Base-by-base conservation (phyloP, 495 filamentous ascomycete species). In the Aspergillus indologenus region DNA sequence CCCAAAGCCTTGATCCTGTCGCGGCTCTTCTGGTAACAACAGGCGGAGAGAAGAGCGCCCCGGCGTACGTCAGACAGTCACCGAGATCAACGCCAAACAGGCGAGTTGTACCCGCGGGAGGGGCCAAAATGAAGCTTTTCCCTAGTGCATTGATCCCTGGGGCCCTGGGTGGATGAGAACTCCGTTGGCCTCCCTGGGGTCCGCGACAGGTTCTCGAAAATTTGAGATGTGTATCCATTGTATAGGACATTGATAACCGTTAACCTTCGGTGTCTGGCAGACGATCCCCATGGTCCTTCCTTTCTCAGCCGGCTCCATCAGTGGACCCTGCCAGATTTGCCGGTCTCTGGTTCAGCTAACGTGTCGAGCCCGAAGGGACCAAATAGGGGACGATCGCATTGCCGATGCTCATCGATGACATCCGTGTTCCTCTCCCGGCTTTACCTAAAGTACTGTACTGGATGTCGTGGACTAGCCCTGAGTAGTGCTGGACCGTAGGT, bases 251-350 rank as follows among this genome's bases (percentile, higher is more conserved):
- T 58, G 56, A 59, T 56, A 53, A 63, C 40, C 58, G 50, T 64
- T 61, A 44, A 31, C 31, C 53, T 20, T 43, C 58, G 55, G 59
- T 47, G 61, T 63, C 47, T 60, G 56, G 61, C 58, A 60, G 52
- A 56, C 19, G 68, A 72, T 71, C 59, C 59, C 64, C 66, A 52
- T 53, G 46, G 50, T 43, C 46, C 64, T 66, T 53, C 63, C 61
- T 14, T 61, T 62, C 60, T 60, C 17, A 44, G 62, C 42, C 63
- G 54, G 44, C 62, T 63, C 58, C 59, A 69, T 71, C 71, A 68
- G 71, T 72, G 71, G 71, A 57, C 62, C 71, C 63, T 52, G 59
- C 45, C 19, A 49, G 51, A 14, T 43, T 22, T 53, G 54, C 53
- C 22, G 45, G 51, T 45, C 46, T 40, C 12, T 40, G 34, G 34